phyloP scores from a whole-genome alignment of 805 yeast genomes.

The Yarrowia sp. region DNA sequence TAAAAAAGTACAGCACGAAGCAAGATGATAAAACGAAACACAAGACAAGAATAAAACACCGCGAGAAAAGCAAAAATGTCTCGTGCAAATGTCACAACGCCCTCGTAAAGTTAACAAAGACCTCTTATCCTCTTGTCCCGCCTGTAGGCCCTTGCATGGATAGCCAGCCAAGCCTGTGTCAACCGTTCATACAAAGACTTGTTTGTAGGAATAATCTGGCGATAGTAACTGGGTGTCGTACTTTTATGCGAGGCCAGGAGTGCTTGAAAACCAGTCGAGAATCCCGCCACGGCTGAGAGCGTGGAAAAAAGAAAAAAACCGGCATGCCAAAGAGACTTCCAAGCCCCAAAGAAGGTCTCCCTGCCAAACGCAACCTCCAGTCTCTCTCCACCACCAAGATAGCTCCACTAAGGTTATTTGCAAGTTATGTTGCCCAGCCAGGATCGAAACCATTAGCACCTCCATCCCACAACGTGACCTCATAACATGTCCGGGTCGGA shows the following conservation, averaged over 20 bases:
- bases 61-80: too few species aligned
- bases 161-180: background rate
- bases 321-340: background rate
- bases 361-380: background rate
- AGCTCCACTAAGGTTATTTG: background rate
- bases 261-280: too few species aligned
- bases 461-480: background rate
- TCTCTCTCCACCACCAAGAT: background rate
- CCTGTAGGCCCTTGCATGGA: background rate
- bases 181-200: background rate
- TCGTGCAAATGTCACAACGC: background rate
- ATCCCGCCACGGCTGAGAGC: background rate
- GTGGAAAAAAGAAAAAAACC: background rate
- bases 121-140: background rate
- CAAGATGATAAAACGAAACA: too few species aligned
- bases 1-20: too few species aligned
- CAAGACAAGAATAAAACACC: too few species aligned
- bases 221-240: background rate
- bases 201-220: background rate
- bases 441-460: background rate
- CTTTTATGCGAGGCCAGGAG: background rate
- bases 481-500: conserved; percentile 23
- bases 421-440: background rate
- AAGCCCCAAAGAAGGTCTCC: background rate
- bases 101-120: background rate